Conservation (phyloP, 495 filamentous ascomycete genomes). For the Penicillium manginii region DNA sequence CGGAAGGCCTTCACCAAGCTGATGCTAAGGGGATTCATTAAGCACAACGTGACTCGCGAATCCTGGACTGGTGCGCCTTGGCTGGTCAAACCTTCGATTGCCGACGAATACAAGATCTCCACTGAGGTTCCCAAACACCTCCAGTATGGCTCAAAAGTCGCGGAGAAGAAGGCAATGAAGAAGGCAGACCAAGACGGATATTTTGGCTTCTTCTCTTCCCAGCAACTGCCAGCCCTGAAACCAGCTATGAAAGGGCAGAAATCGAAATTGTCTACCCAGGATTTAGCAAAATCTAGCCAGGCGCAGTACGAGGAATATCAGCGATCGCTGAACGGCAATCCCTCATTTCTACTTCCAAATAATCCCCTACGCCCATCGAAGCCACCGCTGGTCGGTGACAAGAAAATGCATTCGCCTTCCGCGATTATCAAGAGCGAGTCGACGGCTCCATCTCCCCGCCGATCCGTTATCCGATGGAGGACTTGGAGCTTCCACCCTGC, state of each 20-base stretch:
- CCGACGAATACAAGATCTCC: constrained; percentile 80
- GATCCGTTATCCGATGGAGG: constrained; percentile 94
- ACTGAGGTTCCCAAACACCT: constrained; percentile 82
- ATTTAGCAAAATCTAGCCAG: constrained; percentile 48
- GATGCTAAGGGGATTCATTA: constrained; percentile 90
- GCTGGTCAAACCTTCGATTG: constrained; percentile 87
- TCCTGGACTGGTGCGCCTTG: constrained; percentile 94
- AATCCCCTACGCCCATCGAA: constrained; percentile 40
- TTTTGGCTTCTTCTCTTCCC: constrained; percentile 57
- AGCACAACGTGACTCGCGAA: constrained; percentile 88
- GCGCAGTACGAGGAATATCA: constrained; percentile 58
- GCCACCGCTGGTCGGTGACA: constrained; percentile 44
- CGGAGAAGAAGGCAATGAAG: constrained; percentile 77
- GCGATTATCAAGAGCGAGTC: constrained; percentile 44
- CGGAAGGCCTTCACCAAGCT: constrained; percentile 95
- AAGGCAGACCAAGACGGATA: constrained; percentile 61
- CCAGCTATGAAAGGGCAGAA: constrained; percentile 80
- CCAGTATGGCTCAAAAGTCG: constrained; percentile 75
- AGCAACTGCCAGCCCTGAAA: constrained; percentile 74
- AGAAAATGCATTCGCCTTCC: constrained; percentile 33
- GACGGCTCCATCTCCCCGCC: constrained; percentile 69
- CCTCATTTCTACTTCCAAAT: constrained; percentile 44
- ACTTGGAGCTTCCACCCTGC: constrained; percentile 74
- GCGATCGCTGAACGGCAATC: constrained; percentile 54
- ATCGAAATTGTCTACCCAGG: constrained; percentile 55